A percentile compares a stretch with the other conserved stretches of the same genome.
Conservation (phyloP, 345 rosid species). For the Gossypium anomalum region DNA sequence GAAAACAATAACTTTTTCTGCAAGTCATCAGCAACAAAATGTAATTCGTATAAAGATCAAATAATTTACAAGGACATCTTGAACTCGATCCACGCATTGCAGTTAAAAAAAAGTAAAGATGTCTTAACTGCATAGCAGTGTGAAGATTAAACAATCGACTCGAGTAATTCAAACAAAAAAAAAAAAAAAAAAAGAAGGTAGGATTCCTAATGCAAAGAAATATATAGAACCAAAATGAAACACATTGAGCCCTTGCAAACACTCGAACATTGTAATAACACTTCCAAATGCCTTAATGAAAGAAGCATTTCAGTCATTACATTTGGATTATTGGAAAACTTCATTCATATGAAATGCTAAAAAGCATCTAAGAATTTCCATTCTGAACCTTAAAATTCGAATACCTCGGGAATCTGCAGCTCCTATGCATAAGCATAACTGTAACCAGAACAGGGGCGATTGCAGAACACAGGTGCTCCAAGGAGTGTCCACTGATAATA, state of each 20-base stretch:
- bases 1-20: neutral
- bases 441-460: conserved; percentile 46
- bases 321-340: neutral
- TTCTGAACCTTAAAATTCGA: neutral
- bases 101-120: neutral
- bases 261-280: neutral
- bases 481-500: conserved; percentile 72
- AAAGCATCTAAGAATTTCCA: neutral
- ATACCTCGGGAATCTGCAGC: conserved; percentile 64
- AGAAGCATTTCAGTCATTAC: neutral
- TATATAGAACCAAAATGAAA: neutral
- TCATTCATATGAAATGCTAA: neutral
- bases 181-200: neutral
- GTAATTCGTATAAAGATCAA: neutral
- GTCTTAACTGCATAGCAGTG: neutral
- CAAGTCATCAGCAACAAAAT: neutral
- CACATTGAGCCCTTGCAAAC: neutral
- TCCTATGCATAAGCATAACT: conserved; percentile 68
- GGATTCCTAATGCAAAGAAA: neutral
- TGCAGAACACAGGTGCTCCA: conserved; percentile 67
- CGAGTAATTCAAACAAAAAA: neutral
- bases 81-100: neutral
- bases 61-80: neutral
- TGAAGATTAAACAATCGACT: neutral
- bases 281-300: neutral